Conservation (phyloP, 768 basidiomycete species). For the Chiua virens region DNA sequence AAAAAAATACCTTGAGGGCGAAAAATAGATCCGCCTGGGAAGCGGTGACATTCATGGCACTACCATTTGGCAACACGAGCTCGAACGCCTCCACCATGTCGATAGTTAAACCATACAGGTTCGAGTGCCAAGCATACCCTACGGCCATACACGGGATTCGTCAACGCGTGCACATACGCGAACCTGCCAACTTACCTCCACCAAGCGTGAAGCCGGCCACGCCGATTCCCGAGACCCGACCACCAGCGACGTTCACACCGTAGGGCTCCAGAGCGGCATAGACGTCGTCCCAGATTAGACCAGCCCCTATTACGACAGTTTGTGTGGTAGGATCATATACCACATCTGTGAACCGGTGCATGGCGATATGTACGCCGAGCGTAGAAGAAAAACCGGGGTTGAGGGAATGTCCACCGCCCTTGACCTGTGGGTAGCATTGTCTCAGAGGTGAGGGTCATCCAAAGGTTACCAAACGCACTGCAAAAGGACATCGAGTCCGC, state of each 20-base stretch:
- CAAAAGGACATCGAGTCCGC: conserved; percentile 48
- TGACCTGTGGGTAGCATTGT: conserved; percentile 40
- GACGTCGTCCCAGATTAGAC: conserved; percentile 66
- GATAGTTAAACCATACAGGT: conserved; percentile 55
- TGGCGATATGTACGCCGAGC: conserved; percentile 55
- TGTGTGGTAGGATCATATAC: conserved; percentile 39
- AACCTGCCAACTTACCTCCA: conserved; percentile 41
- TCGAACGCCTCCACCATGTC: conserved; percentile 59
- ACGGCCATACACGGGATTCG: conserved; percentile 6
- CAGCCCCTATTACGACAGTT: conserved; percentile 41
- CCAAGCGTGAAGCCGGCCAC: conserved; percentile 60
- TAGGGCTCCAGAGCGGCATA: conserved; percentile 52
- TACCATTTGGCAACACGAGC: conserved; percentile 59
- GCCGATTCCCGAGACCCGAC: conserved; percentile 56
- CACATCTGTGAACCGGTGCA: conserved; percentile 49
- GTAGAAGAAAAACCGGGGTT: conserved; percentile 64
- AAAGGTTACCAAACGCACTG: conserved; percentile 35
- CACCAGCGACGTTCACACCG: conserved; percentile 58
- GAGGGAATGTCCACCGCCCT: conserved; percentile 59
- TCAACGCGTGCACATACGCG: not conserved
- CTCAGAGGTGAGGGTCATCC: not conserved
- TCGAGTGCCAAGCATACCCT: conserved; percentile 68
- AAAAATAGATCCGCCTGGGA: conserved; percentile 45
- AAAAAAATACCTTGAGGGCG: conserved; percentile 37
- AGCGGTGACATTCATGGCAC: conserved; percentile 35